Conservation (phyloP, 129 eudicot species). For the Erigeron canadensis region DNA sequence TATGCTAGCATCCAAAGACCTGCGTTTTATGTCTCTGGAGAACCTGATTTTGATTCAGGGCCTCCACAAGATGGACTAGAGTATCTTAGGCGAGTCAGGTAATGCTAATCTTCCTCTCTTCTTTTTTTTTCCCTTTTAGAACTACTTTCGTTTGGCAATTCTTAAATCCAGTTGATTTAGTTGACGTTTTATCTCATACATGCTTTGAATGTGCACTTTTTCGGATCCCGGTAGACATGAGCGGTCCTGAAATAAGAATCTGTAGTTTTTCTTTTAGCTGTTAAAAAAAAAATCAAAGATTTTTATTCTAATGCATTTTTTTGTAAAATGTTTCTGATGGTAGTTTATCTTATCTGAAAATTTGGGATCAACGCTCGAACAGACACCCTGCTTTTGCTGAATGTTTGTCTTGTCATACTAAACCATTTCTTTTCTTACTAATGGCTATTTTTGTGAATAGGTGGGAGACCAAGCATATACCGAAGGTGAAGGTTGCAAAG, state of each 20-base stretch:
- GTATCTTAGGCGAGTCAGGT: conserved; percentile 99
- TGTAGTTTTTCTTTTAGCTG: too few relatives aligned
- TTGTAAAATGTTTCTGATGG: too few relatives aligned
- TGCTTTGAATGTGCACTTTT: background rate
- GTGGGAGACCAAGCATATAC: conserved; percentile 81
- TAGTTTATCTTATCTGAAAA: too few relatives aligned
- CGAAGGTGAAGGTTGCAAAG: conserved; percentile 70
- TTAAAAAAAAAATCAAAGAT: too few relatives aligned
- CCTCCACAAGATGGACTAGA: conserved; percentile 96
- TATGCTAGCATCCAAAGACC: conserved; percentile 68
- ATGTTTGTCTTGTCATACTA: too few relatives aligned
- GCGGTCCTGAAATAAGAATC: too few relatives aligned
- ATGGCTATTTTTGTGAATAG: conserved; percentile 37
- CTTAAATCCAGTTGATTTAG: background rate
- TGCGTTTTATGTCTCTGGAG: conserved; percentile 81
- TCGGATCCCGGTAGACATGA: too few relatives aligned
- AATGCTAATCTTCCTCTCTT: conserved; percentile 28
- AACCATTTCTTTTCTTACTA: background rate
- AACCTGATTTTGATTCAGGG: conserved; percentile 96
- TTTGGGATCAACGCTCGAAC: too few relatives aligned
- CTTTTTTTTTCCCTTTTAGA: background rate
- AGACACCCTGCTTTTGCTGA: too few relatives aligned
- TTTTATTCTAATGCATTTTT: too few relatives aligned
- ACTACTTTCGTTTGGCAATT: too few relatives aligned
- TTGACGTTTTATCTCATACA: background rate